A percentile compares a stretch with the other conserved stretches of the same genome.
These are phyloP conservation scores for Coemansia sp. DNA, from an alignment of 192 early-diverging fungal genomes.

Conservation along the genomic window DNA sequence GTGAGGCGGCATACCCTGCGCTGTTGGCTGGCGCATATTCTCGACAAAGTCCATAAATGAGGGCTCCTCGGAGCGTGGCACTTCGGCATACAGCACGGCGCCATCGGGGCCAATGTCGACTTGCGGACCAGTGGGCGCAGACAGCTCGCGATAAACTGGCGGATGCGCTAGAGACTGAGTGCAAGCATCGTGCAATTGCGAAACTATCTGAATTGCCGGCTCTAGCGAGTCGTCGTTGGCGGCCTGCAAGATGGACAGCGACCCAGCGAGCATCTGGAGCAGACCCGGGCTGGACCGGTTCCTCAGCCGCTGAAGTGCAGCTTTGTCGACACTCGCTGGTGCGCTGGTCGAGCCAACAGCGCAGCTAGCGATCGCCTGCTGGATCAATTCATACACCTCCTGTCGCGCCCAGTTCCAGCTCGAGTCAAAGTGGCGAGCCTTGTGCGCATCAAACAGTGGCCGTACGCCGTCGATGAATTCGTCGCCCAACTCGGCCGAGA, in stretches of 20 bases:
- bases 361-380: constrained; percentile 74
- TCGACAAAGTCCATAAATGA: constrained; percentile 85
- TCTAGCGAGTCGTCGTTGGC: constrained; percentile 66
- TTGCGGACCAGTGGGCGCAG: constrained; percentile 74
- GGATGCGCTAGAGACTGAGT: constrained; percentile 61
- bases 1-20: constrained; percentile 47
- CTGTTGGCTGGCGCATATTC: constrained; percentile 63
- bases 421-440: constrained; percentile 86
- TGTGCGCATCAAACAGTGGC: constrained; percentile 75
- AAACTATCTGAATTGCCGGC: constrained; percentile 52
- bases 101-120: constrained; percentile 74
- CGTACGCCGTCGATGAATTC: constrained; percentile 70
- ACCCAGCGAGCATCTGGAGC: constrained; percentile 76
- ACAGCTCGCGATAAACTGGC: constrained; percentile 87
- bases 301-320: constrained; percentile 57
- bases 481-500: constrained; percentile 85
- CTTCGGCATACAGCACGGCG: constrained; percentile 75
- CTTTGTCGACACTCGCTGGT: constrained; percentile 68
- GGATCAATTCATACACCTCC: constrained; percentile 55
- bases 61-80: constrained; percentile 67
- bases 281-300: constrained; percentile 77
- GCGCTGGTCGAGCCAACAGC: constrained; percentile 32
- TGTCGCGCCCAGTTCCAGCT: constrained; percentile 93
- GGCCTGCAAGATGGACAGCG: constrained; percentile 55
- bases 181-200: constrained; percentile 75